Evolutionary conservation across 345 rosid genomes (phyloP).

Genomic region (Melaleuca alternifolia): DNA sequence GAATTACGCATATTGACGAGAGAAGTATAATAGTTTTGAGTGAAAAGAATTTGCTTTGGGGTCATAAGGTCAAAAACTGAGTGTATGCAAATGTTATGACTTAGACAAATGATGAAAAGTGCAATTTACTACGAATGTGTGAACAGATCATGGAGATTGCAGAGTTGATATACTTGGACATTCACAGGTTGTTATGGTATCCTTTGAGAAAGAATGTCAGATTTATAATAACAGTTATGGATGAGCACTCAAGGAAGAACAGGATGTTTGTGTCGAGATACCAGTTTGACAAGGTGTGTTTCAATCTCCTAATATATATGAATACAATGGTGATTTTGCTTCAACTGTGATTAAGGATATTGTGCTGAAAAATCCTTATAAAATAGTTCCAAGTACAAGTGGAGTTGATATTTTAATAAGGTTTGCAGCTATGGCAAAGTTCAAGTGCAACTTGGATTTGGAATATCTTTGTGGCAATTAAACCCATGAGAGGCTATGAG

Average conservation of each 20-base stretch:
- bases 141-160: background rate
- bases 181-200: background rate
- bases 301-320: background rate
- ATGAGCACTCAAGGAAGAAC: background rate
- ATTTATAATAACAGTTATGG: background rate
- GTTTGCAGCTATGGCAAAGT: background rate
- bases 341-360: background rate
- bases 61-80: background rate
- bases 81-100: background rate
- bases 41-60: fast-evolving
- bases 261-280: background rate
- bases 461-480: background rate
- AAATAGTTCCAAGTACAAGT: background rate
- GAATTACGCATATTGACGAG: background rate
- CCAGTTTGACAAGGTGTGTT: background rate
- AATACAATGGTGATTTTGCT: background rate
- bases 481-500: background rate
- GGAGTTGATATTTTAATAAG: background rate
- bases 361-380: background rate
- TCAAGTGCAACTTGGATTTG: background rate
- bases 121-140: too few species aligned
- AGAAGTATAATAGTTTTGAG: background rate
- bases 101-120: too few species aligned
- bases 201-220: background rate
- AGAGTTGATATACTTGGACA: too few species aligned